These are phyloP conservation scores for Ormosia semicastrata DNA, from an alignment of 306 rosid genomes.

Conservation along the genomic window DNA sequence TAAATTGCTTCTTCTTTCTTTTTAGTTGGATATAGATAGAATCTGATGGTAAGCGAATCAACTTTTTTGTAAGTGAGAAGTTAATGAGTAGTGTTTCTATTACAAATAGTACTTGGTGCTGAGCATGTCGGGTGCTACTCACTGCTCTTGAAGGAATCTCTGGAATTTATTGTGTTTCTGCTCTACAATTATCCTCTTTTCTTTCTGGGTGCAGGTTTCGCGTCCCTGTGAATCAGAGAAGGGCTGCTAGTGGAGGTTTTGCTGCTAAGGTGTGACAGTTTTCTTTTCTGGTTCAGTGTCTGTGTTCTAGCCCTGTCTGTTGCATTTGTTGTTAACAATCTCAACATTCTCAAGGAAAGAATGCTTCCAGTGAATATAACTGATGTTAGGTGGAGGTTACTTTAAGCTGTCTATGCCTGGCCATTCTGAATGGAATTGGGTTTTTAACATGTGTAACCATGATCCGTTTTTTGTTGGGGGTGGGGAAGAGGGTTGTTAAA, in stretches of 20 bases:
- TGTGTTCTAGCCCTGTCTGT: background rate
- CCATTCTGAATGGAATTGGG: background rate
- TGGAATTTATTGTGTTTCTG: background rate
- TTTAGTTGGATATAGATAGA: conserved; percentile 42
- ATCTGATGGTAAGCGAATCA: conserved; percentile 39
- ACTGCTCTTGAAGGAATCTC: conserved; percentile 17
- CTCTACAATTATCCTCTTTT: conserved; percentile 25
- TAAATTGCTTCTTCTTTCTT: conserved; percentile 39
- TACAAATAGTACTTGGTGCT: conserved; percentile 9
- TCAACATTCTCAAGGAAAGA: background rate
- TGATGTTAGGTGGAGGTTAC: background rate
- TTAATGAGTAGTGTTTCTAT: conserved; percentile 8
- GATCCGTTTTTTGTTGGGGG: background rate
- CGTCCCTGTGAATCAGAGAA: conserved; percentile 55
- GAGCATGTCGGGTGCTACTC: conserved; percentile 19
- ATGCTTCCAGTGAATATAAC: background rate
- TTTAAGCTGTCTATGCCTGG: background rate
- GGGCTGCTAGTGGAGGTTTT: conserved; percentile 48
- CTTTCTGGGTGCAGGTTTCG: conserved; percentile 57
- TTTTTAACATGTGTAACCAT: background rate
- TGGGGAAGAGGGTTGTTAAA: background rate
- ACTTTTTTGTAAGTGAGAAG: conserved; percentile 24
- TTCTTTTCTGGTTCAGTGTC: background rate
- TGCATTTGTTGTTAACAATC: background rate
- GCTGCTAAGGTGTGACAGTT: conserved; percentile 49